Conservation (phyloP, 2,329 filamentous ascomycete genomes). For the Rhinocladiella mackenziei region DNA sequence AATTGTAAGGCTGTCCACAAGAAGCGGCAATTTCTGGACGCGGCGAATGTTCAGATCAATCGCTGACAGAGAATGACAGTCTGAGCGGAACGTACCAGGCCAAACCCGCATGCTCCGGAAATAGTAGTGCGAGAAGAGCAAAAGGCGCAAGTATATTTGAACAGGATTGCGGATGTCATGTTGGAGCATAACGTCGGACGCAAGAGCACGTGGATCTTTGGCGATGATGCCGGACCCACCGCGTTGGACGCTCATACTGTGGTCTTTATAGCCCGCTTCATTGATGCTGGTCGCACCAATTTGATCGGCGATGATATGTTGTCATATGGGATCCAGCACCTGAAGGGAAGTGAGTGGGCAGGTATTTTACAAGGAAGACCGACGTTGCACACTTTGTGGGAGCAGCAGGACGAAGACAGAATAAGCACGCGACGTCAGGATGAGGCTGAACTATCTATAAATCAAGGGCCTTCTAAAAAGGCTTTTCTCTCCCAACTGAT, state of each 20-base stretch:
- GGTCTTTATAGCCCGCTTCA: slow-evolving; percentile 12
- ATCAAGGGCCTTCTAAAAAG: too few relatives aligned
- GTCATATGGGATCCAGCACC: slow-evolving; percentile 2
- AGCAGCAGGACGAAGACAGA: not conserved
- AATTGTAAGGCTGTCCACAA: too few relatives aligned
- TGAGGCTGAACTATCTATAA: too few relatives aligned
- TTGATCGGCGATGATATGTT: slow-evolving; percentile 8
- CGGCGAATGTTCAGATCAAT: too few relatives aligned
- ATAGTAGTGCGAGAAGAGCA: slow-evolving; percentile 2
- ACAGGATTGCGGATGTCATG: slow-evolving; percentile 2
- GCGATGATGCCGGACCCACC: slow-evolving; percentile 9
- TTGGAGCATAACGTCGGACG: not conserved
- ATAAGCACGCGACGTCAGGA: not conserved
- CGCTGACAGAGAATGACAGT: not conserved
- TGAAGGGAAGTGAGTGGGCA: slow-evolving; percentile 1
- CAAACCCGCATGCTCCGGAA: not conserved
- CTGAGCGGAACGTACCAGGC: too few relatives aligned
- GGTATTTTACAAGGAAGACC: slow-evolving; percentile 4
- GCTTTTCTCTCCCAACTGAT: too few relatives aligned
- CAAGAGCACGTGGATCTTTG: slow-evolving; percentile 9
- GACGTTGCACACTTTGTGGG: slow-evolving; percentile 11
- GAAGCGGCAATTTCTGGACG: slow-evolving; percentile 5
- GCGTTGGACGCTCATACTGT: slow-evolving; percentile 16
- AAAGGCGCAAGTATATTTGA: slow-evolving; percentile 5
- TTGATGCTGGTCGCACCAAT: slow-evolving; percentile 4